Percentiles rank a stretch among this genome's conserved stretches.
phyloP scores from a whole-genome alignment of 768 basidiomycete genomes.

The Tulasnella sp. region DNA sequence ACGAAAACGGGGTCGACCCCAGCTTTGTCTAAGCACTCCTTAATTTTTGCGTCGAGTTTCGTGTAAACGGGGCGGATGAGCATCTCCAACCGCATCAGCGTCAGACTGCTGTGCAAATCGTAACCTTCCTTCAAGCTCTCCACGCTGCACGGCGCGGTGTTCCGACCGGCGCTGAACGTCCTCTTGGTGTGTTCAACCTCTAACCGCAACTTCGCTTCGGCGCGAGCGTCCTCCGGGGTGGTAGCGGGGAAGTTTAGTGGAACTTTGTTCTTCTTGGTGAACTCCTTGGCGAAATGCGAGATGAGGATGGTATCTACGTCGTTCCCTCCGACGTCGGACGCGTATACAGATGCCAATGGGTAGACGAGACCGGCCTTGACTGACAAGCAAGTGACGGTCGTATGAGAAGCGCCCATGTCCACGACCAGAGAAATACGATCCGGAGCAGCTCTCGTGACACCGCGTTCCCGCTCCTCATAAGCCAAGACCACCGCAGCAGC shows the following conservation, averaged over 20 bases:
- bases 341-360: conserved; percentile 35
- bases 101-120: conserved; percentile 71
- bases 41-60: conserved; percentile 16
- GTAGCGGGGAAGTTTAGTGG: conserved; percentile 52
- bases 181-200: conserved; percentile 93
- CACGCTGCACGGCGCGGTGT: conserved; percentile 83
- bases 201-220: conserved; percentile 85
- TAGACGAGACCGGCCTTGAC: conserved; percentile 61
- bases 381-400: conserved; percentile 57
- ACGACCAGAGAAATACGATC: conserved; percentile 75
- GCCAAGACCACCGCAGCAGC: conserved; percentile 57
- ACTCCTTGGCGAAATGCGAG: conserved; percentile 89
- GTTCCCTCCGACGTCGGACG: conserved; percentile 46
- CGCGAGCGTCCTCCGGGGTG: conserved; percentile 56
- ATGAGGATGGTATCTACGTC: conserved; percentile 72
- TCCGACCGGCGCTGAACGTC: conserved; percentile 74
- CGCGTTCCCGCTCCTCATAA: conserved; percentile 21
- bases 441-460: background rate
- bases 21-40: conserved; percentile 11
- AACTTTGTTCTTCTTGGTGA: conserved; percentile 89
- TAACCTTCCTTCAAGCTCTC: conserved; percentile 90
- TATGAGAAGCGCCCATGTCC: conserved; percentile 68
- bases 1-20: conserved; percentile 17
- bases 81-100: conserved; percentile 33
- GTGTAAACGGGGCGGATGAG: conserved; percentile 18